Conservation (phyloP, 208 protist genomes). For the Blastocrithidia nonstop region DNA sequence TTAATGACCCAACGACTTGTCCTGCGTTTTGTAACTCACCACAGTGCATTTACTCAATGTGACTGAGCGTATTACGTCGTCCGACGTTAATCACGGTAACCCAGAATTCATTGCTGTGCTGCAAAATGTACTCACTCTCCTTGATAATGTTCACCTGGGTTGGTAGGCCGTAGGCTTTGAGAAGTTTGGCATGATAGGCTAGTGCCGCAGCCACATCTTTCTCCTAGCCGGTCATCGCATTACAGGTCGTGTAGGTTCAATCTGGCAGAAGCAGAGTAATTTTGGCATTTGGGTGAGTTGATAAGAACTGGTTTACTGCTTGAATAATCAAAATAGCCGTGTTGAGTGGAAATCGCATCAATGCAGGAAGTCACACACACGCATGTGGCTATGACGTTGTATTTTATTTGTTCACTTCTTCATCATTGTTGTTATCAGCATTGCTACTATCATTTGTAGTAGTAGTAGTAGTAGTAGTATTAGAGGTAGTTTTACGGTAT, state of each 20-base stretch:
- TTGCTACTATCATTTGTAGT: background rate
- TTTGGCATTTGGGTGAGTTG: slow-evolving; percentile 21
- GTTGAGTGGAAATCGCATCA: slow-evolving; percentile 44
- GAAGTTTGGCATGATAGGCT: slow-evolving; percentile 32
- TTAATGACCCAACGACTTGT: slow-evolving; percentile 60
- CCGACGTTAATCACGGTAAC: slow-evolving; percentile 79
- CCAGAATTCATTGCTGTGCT: slow-evolving; percentile 78
- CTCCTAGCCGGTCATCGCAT: slow-evolving; percentile 60
- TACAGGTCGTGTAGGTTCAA: slow-evolving; percentile 56
- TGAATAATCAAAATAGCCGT: slow-evolving; percentile 27
- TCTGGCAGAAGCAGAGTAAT: slow-evolving; percentile 63
- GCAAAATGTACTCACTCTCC: slow-evolving; percentile 67
- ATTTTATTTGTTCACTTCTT: background rate
- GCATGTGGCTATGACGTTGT: slow-evolving; percentile 23
- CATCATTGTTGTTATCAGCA: background rate
- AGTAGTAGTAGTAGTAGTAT: slow-evolving; percentile 3
- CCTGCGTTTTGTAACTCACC: slow-evolving; percentile 59
- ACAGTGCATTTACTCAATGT: slow-evolving; percentile 46
- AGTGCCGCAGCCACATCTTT: slow-evolving; percentile 66
- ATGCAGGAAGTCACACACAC: slow-evolving; percentile 53
- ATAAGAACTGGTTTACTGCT: slow-evolving; percentile 27
- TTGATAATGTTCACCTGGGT: slow-evolving; percentile 37
- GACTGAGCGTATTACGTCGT: slow-evolving; percentile 40
- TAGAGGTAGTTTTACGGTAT: slow-evolving; percentile 28
- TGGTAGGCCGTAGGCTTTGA: slow-evolving; percentile 37